A percentile compares a stretch with the other conserved stretches of the same genome.
Evolutionary conservation across 441 rosid species (phyloP).

Genomic region (Pelargonium cotyledonis): DNA sequence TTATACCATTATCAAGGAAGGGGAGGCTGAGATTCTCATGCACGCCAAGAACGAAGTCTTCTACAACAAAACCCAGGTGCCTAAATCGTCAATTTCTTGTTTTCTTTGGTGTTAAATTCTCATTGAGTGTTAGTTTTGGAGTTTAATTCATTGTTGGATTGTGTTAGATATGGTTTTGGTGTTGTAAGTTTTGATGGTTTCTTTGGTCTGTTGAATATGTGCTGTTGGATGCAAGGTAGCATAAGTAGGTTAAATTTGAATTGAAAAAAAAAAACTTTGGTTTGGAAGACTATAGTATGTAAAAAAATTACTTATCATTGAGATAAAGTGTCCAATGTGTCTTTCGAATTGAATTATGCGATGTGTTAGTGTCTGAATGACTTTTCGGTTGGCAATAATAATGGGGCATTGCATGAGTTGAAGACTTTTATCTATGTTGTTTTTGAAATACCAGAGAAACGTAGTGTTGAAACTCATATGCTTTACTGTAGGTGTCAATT

Average conservation of each 20-base stretch:
- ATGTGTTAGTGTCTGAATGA: background rate
- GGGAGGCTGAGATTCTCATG: conserved; percentile 95
- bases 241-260: background rate
- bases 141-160: conserved; percentile 13
- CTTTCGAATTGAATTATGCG: background rate
- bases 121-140: background rate
- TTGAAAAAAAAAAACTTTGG: background rate
- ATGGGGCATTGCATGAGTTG: too few relatives aligned
- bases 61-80: conserved; percentile 93
- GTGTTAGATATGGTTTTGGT: background rate
- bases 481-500: background rate
- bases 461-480: background rate
- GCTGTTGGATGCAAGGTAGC: background rate
- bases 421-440: background rate
- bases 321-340: background rate
- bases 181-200: background rate
- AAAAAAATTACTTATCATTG: background rate
- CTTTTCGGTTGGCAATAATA: background rate
- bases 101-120: background rate
- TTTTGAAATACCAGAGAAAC: background rate
- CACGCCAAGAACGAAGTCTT: conserved; percentile 87
- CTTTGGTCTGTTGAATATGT: background rate
- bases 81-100: conserved; percentile 16
- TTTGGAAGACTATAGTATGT: background rate
- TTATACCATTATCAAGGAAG: conserved; percentile 73